Base-by-base conservation (phyloP, 176 grass and related monocot genomes). In the Juncus effusus region DNA sequence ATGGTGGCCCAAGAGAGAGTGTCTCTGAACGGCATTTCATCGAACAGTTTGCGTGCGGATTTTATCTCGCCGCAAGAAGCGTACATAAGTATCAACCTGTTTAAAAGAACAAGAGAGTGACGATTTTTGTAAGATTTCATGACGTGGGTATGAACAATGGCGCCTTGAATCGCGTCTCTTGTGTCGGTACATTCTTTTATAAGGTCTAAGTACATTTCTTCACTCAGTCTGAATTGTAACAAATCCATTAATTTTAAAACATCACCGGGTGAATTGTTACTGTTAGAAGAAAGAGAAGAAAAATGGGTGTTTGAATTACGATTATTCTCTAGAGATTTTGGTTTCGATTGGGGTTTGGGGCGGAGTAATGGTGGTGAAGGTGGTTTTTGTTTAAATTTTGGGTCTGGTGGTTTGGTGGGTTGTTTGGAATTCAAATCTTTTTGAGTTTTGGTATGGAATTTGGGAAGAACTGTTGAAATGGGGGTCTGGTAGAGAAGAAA, bases 201-300 rank as follows among this genome's bases (percentile, higher is more conserved):
- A 35, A 96, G 79, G 44, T 76, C 82, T 5, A 91, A 28, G 82
- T 96, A 91, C 58, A 91, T 15, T 60, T 91, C 92, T 73, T 91
- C 93, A 53, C 84, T 87, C 37, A 86, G 78, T 53, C 45, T 40
- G 14, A 96, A 35, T 4, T 70, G 15, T 4, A 91, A 70, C 55
- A 16, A 11, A 66, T 88, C 92, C 92, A 96, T 74, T 13, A 96
- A 74, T 39, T 57, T 61, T 62, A 96, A 85, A 54, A 96, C 77
- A 66, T 91, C 80, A 7, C 82, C 51, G 4, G 79, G 51, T 39
- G 41, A 38, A 58, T 71, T 58, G 56, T 71, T 71, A 11, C 4
- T 37, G 19, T 8, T 28, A 58, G 6, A 3, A 45, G 8, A 16
- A 45, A n/a, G 42, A 42, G 38, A 59, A 35, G 67, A 42, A 28